These are phyloP conservation scores for Arthrobotrys iridis DNA, from an alignment of 2,329 filamentous ascomycete species.

Conservation along the genomic window DNA sequence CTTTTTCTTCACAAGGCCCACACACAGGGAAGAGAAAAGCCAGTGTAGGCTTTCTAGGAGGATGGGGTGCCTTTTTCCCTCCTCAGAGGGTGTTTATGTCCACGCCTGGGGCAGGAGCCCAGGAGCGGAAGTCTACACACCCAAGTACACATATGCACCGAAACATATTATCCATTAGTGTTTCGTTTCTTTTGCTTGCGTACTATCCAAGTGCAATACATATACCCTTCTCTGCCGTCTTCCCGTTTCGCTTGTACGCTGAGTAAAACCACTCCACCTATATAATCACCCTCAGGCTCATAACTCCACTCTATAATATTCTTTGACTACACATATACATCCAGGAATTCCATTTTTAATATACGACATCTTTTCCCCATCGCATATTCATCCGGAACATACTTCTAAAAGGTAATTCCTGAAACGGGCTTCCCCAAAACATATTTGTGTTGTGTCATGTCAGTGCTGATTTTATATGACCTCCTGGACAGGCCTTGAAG, in stretches of 20 bases:
- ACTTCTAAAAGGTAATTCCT: slow-evolving; percentile 33
- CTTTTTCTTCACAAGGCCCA: not conserved
- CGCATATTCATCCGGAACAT: slow-evolving; percentile 8
- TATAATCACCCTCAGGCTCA: slow-evolving; percentile 48
- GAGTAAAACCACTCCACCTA: slow-evolving; percentile 52
- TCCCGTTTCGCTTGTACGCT: slow-evolving; percentile 42
- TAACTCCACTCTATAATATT: slow-evolving; percentile 50
- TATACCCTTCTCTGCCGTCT: slow-evolving; percentile 45
- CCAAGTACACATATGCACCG: slow-evolving; percentile 32
- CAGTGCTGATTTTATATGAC: slow-evolving; percentile 42
- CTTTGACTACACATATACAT: slow-evolving; percentile 17
- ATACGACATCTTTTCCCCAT: not conserved
- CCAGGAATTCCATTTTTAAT: not conserved
- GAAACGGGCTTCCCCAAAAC: not conserved
- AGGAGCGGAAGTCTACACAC: slow-evolving; percentile 44
- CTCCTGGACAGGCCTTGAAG: not conserved
- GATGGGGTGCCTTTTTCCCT: slow-evolving; percentile 34
- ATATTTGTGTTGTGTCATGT: slow-evolving; percentile 13
- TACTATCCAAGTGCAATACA: slow-evolving; percentile 39
- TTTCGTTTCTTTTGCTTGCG: slow-evolving; percentile 49
- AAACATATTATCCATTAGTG: slow-evolving; percentile 43
- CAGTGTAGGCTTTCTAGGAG: slow-evolving; percentile 6
- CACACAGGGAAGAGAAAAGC: slow-evolving; percentile 7
- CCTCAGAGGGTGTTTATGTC: slow-evolving; percentile 19
- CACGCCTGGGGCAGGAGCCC: slow-evolving; percentile 46